Conservation (phyloP, 495 filamentous ascomycete genomes). For the Xylaria curta region DNA sequence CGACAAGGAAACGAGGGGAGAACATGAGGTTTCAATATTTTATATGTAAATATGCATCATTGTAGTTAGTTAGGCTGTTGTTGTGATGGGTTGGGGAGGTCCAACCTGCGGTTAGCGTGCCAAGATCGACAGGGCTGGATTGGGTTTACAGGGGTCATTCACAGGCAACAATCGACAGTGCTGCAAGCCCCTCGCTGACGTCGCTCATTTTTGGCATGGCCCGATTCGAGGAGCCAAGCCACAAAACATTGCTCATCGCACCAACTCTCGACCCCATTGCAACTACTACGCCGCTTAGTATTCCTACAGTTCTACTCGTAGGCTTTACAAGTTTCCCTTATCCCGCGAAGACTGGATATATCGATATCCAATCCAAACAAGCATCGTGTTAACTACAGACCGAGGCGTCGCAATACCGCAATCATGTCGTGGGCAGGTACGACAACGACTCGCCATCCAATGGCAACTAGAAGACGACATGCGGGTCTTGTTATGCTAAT, state of each 20-base stretch:
- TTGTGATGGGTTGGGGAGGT: too few species aligned
- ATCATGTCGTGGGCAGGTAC: slow-evolving; percentile 69
- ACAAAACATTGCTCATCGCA: slow-evolving; percentile 9
- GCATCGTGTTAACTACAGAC: background rate
- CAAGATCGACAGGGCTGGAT: too few species aligned
- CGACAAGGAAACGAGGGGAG: slow-evolving; percentile 51
- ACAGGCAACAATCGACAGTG: background rate
- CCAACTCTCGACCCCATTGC: background rate
- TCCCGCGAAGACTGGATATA: background rate
- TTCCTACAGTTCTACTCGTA: background rate
- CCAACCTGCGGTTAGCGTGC: too few species aligned
- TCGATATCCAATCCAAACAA: slow-evolving; percentile 7
- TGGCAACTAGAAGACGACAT: background rate
- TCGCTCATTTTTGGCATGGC: slow-evolving; percentile 15
- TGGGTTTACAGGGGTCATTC: too few species aligned
- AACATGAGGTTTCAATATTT: slow-evolving; percentile 31
- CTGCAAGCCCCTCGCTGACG: slow-evolving; percentile 31
- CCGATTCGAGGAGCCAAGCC: slow-evolving; percentile 7
- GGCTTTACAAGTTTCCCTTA: background rate
- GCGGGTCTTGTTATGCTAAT: slow-evolving; percentile 25
- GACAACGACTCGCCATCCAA: slow-evolving; percentile 27
- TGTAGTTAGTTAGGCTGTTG: too few species aligned
- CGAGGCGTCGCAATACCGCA: slow-evolving; percentile 31
- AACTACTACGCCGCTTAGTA: slow-evolving; percentile 6
- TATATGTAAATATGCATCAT: too few species aligned